Evolutionary conservation across 208 protist species (phyloP).

Genomic region (Acanthamoeba healyi): DNA sequence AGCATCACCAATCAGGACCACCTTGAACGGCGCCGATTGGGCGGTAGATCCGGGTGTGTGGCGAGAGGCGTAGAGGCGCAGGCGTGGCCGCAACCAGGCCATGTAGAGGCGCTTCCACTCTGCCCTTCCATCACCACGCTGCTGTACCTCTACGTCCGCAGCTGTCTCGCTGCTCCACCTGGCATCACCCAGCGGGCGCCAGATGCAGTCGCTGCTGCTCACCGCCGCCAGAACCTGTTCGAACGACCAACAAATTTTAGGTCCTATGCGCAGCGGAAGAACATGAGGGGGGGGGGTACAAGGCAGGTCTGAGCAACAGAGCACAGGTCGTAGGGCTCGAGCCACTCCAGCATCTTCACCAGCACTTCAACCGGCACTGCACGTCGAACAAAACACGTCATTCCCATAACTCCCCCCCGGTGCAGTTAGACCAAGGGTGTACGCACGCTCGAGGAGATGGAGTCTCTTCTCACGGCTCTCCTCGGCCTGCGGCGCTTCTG

Average conservation of each 20-base stretch:
- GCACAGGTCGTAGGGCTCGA: background rate
- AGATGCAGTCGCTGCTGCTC: background rate
- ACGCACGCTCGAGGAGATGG: too few species aligned
- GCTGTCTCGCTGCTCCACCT: background rate
- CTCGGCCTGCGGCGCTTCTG: too few species aligned
- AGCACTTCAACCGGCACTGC: background rate
- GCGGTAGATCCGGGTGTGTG: too few species aligned
- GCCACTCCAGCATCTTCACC: slow-evolving; percentile 9
- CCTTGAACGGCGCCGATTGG: too few species aligned
- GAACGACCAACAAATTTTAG: too few species aligned
- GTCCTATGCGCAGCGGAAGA: background rate
- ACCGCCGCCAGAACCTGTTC: too few species aligned
- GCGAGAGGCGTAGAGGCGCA: background rate
- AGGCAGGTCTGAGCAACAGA: background rate
- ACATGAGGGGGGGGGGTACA: background rate
- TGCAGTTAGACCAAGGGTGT: too few species aligned
- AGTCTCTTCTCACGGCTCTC: too few species aligned
- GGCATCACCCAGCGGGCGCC: background rate
- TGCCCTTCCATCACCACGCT: too few species aligned
- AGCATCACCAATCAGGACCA: slow-evolving; percentile 10
- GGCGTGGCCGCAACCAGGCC: background rate
- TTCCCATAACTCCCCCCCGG: too few species aligned
- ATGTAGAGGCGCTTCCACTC: background rate
- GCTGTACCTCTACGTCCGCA: background rate
- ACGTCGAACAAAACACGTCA: too few species aligned